Evolutionary conservation across 768 basidiomycete genomes (phyloP).

Genomic region (Dacryopinax spathularia): DNA sequence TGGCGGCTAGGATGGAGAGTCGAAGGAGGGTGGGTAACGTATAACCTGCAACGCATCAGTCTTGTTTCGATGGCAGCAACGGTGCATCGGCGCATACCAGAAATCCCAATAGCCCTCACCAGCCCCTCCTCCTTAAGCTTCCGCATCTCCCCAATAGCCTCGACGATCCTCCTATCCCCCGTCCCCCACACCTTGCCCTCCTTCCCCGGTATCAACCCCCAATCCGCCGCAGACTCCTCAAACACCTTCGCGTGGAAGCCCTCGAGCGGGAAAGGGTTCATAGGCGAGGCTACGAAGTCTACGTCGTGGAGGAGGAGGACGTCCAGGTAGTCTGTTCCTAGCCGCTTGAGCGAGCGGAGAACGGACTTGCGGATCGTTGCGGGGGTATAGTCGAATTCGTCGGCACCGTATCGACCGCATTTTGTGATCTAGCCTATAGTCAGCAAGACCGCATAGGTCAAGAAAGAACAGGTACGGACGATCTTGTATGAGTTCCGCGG

Average conservation of each 20-base stretch:
- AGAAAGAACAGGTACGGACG: slow-evolving; percentile 29
- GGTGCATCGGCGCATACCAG: slow-evolving; percentile 37
- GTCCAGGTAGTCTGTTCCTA: slow-evolving; percentile 68
- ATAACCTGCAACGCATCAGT: slow-evolving; percentile 37
- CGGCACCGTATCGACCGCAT: slow-evolving; percentile 59
- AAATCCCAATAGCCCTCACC: slow-evolving; percentile 61
- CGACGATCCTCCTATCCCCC: slow-evolving; percentile 59
- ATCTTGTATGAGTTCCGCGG: slow-evolving; percentile 66
- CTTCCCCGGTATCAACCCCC: slow-evolving; percentile 48
- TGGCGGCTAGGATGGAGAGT: slow-evolving; percentile 57
- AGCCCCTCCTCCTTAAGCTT: slow-evolving; percentile 59
- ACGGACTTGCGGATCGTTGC: slow-evolving; percentile 51
- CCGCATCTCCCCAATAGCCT: slow-evolving; percentile 49
- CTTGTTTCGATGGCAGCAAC: neutral
- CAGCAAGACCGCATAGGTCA: neutral
- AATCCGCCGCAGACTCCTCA: slow-evolving; percentile 37
- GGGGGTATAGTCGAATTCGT: slow-evolving; percentile 62
- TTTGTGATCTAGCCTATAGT: slow-evolving; percentile 53
- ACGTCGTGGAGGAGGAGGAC: slow-evolving; percentile 72
- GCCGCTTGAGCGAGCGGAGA: slow-evolving; percentile 45
- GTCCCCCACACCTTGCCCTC: slow-evolving; percentile 45
- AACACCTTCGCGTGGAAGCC: slow-evolving; percentile 49
- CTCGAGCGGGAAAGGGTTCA: slow-evolving; percentile 31
- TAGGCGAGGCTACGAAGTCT: slow-evolving; percentile 52
- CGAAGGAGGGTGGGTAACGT: slow-evolving; percentile 74